Evolutionary conservation across 805 yeast species (phyloP).

Genomic region (Candida maris): DNA sequence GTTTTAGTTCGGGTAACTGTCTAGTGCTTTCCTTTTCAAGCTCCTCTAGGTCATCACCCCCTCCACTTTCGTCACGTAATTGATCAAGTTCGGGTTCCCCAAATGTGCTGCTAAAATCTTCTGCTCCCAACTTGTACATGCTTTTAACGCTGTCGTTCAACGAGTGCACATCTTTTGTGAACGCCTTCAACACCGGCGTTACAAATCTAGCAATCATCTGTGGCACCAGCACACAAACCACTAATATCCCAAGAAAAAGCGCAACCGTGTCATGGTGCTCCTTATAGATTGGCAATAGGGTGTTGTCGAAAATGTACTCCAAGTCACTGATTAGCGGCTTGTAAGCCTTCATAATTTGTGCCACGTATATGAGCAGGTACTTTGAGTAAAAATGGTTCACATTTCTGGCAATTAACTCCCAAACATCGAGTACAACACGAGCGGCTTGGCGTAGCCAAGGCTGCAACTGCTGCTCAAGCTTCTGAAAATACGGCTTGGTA

Average conservation of each 20-base stretch:
- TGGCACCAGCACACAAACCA: constrained; percentile 12
- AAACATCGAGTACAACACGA: constrained; percentile 3
- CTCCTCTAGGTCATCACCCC: constrained; percentile 21
- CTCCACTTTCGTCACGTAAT: constrained; percentile 22
- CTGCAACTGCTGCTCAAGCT: background rate
- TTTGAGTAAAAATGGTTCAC: constrained; percentile 9
- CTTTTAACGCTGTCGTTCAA: constrained; percentile 21
- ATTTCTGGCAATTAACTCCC: constrained; percentile 2
- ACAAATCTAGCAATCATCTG: constrained; percentile 11
- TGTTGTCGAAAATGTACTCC: constrained; percentile 9
- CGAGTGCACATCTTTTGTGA: constrained; percentile 24
- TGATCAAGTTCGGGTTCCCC: constrained; percentile 20
- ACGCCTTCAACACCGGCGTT: constrained; percentile 12
- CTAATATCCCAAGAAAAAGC: constrained; percentile 7
- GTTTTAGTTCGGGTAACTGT: constrained; percentile 5
- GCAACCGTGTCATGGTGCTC: constrained; percentile 17
- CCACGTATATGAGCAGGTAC: constrained; percentile 11
- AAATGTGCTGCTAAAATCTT: constrained; percentile 9
- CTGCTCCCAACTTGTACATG: constrained; percentile 23
- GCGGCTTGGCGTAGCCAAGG: constrained; percentile 1
- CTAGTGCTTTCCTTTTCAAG: constrained; percentile 11
- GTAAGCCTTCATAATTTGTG: constrained; percentile 9
- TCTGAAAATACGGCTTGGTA: background rate
- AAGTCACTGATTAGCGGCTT: constrained; percentile 18
- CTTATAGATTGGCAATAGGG: constrained; percentile 10